These are phyloP conservation scores for Kalmusia sp. DNA, from an alignment of 2,329 filamentous ascomycete species.

Conservation along the genomic window DNA sequence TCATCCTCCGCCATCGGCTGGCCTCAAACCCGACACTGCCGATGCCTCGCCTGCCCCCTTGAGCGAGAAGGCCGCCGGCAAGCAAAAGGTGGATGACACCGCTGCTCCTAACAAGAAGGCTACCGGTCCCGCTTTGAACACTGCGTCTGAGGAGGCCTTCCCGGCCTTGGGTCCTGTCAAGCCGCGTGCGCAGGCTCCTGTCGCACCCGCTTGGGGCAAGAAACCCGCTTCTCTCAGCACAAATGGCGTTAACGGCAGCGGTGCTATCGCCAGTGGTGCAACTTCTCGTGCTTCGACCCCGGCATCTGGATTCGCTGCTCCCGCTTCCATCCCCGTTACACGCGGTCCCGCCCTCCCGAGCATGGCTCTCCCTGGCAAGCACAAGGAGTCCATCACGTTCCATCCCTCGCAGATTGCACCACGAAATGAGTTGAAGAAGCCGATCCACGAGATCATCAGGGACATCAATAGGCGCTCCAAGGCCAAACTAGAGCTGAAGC, in stretches of 20 bases:
- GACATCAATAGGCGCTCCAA: slow-evolving; percentile 94
- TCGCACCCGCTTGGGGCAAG: slow-evolving; percentile 80
- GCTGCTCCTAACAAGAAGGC: slow-evolving; percentile 44
- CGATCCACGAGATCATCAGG: slow-evolving; percentile 82
- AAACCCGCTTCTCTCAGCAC: slow-evolving; percentile 59
- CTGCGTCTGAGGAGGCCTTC: slow-evolving; percentile 88
- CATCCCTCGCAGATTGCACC: slow-evolving; percentile 79
- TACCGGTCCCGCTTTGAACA: slow-evolving; percentile 66
- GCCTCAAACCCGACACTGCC: slow-evolving; percentile 34
- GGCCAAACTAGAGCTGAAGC: slow-evolving; percentile 80
- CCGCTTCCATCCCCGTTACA: slow-evolving; percentile 49
- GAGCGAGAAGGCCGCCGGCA: slow-evolving; percentile 71
- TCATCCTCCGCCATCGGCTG: slow-evolving; percentile 60
- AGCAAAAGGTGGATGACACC: slow-evolving; percentile 67
- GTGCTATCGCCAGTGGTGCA: slow-evolving; percentile 55
- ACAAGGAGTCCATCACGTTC: slow-evolving; percentile 77
- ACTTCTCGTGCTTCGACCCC: slow-evolving; percentile 69
- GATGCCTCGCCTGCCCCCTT: slow-evolving; percentile 48
- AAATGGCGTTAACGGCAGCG: slow-evolving; percentile 60
- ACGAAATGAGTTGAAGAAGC: slow-evolving; percentile 79
- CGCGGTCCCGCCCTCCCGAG: slow-evolving; percentile 57
- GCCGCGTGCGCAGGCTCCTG: slow-evolving; percentile 63
- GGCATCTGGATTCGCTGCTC: slow-evolving; percentile 61
- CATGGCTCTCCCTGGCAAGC: slow-evolving; percentile 81
- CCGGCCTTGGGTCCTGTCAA: slow-evolving; percentile 85